phyloP scores from a whole-genome alignment of 2,329 filamentous ascomycete species.

The Talaromyces marneffei region DNA sequence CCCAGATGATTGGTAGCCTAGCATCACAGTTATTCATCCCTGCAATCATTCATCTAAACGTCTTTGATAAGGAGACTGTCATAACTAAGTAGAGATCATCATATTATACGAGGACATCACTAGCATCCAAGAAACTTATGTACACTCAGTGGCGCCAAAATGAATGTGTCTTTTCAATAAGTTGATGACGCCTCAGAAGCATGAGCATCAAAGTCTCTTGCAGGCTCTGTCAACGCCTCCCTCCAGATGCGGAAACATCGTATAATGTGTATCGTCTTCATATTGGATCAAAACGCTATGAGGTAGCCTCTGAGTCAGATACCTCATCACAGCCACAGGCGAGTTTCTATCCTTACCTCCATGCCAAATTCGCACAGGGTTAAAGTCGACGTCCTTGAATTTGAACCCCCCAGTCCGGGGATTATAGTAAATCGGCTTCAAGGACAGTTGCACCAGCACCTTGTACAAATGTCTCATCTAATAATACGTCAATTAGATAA shows the following conservation, averaged over 20 bases:
- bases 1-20: not conserved
- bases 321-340: slow-evolving; percentile 31
- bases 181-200: not conserved
- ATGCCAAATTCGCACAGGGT: slow-evolving; percentile 26
- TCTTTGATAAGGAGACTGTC: not conserved
- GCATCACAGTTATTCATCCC: not conserved
- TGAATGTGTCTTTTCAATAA: not conserved
- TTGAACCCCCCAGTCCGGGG: slow-evolving; percentile 25
- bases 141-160: not conserved
- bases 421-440: slow-evolving; percentile 24
- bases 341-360: slow-evolving; percentile 25
- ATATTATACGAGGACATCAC: not conserved
- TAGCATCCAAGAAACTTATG: too few relatives aligned
- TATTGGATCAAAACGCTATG: slow-evolving; percentile 30
- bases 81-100: not conserved
- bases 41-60: not conserved
- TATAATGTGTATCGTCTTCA: slow-evolving; percentile 23
- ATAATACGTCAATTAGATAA: slow-evolving; percentile 14
- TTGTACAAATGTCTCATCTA: slow-evolving; percentile 25
- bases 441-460: slow-evolving; percentile 21
- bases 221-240: not conserved
- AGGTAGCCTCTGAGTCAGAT: slow-evolving; percentile 33
- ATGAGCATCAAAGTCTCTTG: not conserved
- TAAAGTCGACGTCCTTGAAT: slow-evolving; percentile 23
- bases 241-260: slow-evolving; percentile 4